Base-by-base conservation (phyloP, 2,329 filamentous ascomycete species). In the Coniochaeta sp. region DNA sequence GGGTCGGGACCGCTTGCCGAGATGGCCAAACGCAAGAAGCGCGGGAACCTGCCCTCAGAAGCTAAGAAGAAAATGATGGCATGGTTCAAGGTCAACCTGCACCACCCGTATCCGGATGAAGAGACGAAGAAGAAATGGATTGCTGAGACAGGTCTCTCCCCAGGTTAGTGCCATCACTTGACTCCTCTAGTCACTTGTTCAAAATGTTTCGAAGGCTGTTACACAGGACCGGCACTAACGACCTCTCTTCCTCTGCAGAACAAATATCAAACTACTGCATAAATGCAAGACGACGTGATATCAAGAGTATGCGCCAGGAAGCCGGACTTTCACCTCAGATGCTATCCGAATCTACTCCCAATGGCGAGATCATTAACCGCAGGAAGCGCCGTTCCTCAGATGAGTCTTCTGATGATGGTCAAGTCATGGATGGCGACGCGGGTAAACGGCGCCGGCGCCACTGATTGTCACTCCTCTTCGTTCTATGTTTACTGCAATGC, bases 31-130 rank as follows among this genome's bases (percentile, higher is more conserved):
- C 47, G 47, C 34, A 87, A 85, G 71, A 81, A 91, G 58, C 82
- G 92, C 42, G 92, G 92, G 1, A 96, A 96, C 69, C 79, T 96
- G 3, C 92, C 92, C n/a, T 96, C 96, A 70, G 89, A 92, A 59
- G 90, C 91, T 0, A 96, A 91, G 0, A 89, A 93, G 70, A 87
- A 90, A 65, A 79, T 96, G 44, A 85, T 89, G 59, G 79, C 84
- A 0, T 96, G 92, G 92, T 93, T 96, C 65, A 75, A 87, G 58
- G 80, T 81, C n/a, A 89, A 95, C 72, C 74, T 92, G 8, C 80
- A 86, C 62, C 91, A 95, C 69, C 91, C 91, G 0, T 96, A 96
- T 70, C 91, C 91, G 1, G 92, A 87, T 4, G 90, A 96, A 72
- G 90, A 96, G 63, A 89, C 96, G 75, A 96, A 96, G 74, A 85